A percentile compares a stretch with the other conserved stretches of the same genome.
phyloP scores from a whole-genome alignment of 306 rosid species.

The Lathyrus aphaca region DNA sequence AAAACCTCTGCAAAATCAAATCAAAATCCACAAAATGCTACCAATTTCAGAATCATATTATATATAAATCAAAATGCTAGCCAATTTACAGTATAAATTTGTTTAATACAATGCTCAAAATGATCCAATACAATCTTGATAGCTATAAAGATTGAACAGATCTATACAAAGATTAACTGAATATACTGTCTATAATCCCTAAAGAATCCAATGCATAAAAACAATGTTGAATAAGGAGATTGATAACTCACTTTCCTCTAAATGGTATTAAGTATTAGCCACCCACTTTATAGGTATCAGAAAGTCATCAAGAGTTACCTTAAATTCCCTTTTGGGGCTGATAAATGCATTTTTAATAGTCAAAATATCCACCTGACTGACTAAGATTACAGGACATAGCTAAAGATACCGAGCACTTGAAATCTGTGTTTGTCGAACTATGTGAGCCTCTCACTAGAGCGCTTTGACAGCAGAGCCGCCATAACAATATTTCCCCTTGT shows the following conservation, averaged over 20 bases:
- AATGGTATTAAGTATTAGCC: neutral
- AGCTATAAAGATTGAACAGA: conserved; percentile 21
- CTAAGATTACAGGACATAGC: conserved; percentile 25
- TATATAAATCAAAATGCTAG: neutral
- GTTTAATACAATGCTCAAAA: conserved; percentile 20
- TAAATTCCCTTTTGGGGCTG: conserved; percentile 22
- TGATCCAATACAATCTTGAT: conserved; percentile 29
- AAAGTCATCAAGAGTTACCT: conserved; percentile 37
- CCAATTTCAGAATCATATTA: too few relatives aligned
- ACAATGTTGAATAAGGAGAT: conserved; percentile 31
- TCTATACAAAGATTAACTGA: too few relatives aligned
- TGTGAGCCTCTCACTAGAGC: conserved; percentile 43
- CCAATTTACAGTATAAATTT: conserved; percentile 29
- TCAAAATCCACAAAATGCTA: too few relatives aligned
- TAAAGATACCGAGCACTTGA: conserved; percentile 17
- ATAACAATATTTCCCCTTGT: conserved; percentile 87
- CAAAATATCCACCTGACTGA: conserved; percentile 16
- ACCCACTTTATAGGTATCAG: conserved; percentile 24
- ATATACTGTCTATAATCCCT: conserved; percentile 15
- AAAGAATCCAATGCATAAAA: conserved; percentile 31
- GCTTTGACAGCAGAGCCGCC: conserved; percentile 88
- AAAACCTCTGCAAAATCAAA: too few relatives aligned
- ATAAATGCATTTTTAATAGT: conserved; percentile 17
- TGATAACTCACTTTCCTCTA: conserved; percentile 37
- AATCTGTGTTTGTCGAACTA: conserved; percentile 19